Base-by-base conservation (phyloP, 139 green algal genomes). In the Coccomyxa sp. region DNA sequence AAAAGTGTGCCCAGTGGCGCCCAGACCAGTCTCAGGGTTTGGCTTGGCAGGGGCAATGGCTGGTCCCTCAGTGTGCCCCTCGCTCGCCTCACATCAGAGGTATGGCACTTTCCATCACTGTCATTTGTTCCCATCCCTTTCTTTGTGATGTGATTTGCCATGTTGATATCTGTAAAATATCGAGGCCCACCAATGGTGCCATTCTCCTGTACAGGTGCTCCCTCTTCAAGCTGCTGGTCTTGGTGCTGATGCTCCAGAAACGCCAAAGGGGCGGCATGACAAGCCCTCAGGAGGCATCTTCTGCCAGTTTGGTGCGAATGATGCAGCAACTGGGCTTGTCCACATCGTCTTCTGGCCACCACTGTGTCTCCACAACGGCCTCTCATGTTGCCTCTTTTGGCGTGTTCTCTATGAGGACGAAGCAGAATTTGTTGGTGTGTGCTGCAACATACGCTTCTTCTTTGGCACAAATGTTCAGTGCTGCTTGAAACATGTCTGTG, bases 341-440 rank as follows among this genome's bases (percentile, higher is more conserved):
- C 38, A 60, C 30, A 45, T 63, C 45, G 27, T 13, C 14, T 87
- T 30, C 28, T 87, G 82, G 87, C 87, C 87, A 17, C 58, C 82
- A 38, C 51, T 85, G 60, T 30, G 58, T 16, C 71, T 88, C 57
- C 71, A 71, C 67, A 90, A 90, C 80, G 32, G 32, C 25, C 81
- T 86, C 67, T 85, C 84, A 18, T 81, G 32, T 30, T 58, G 81
- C 32, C 27, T 89, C 68, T 38, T 57, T 0, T 60, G 28, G 31
- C 60, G 30, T 38, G 13, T 79, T 51, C 38, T 11, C 38, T 51
- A 3, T 51, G 38, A 51, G 38, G 38, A 51, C 38, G 38, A 51
- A 51, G 38, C 38, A 3, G 38, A 7, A 11, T 51, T 51, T 51
- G 38, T 7, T 51, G 38, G 38, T 51, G 38, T 51, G 38, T 51